Conservation (phyloP, 2,329 filamentous ascomycete species). For the Fusarium coicis region DNA sequence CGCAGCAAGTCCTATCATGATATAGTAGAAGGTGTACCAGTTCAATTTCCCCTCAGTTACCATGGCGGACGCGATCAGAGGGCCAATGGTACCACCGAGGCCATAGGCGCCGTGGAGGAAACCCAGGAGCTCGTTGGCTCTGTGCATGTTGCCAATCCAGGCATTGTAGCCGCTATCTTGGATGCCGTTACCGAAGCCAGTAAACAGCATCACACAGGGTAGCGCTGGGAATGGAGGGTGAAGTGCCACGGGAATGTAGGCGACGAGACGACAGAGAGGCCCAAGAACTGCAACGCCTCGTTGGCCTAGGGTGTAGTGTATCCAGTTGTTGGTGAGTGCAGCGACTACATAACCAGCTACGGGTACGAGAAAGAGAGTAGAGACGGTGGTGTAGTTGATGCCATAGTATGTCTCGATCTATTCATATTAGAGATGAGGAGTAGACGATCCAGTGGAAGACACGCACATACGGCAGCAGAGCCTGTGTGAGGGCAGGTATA, state of each 20-base stretch:
- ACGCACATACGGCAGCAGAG: conserved; percentile 60
- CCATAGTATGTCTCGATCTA: conserved; percentile 63
- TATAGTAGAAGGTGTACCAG: conserved; percentile 82
- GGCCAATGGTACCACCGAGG: conserved; percentile 74
- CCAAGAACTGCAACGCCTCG: conserved; percentile 76
- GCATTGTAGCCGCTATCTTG: conserved; percentile 70
- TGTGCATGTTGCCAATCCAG: conserved; percentile 76
- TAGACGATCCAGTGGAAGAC: background rate
- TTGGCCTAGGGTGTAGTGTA: conserved; percentile 75
- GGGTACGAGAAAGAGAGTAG: conserved; percentile 73
- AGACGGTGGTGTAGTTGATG: conserved; percentile 70
- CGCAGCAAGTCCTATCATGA: conserved; percentile 71
- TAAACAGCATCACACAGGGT: conserved; percentile 71
- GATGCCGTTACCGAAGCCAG: conserved; percentile 78
- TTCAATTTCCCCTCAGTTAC: conserved; percentile 68
- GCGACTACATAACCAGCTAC: conserved; percentile 73
- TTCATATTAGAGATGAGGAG: background rate
- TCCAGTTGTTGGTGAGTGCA: conserved; percentile 70
- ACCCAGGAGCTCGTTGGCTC: conserved; percentile 78
- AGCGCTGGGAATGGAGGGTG: conserved; percentile 78
- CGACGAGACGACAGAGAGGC: conserved; percentile 69
- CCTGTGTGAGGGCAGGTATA: conserved; percentile 45
- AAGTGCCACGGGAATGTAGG: conserved; percentile 72
- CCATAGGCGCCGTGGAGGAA: conserved; percentile 79
- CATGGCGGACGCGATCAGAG: conserved; percentile 78